Percentiles rank a stretch among this genome's conserved stretches.
Evolutionary conservation across 2,329 filamentous ascomycete species (phyloP).

Genomic region (Rhinocladiella mackenziei): DNA sequence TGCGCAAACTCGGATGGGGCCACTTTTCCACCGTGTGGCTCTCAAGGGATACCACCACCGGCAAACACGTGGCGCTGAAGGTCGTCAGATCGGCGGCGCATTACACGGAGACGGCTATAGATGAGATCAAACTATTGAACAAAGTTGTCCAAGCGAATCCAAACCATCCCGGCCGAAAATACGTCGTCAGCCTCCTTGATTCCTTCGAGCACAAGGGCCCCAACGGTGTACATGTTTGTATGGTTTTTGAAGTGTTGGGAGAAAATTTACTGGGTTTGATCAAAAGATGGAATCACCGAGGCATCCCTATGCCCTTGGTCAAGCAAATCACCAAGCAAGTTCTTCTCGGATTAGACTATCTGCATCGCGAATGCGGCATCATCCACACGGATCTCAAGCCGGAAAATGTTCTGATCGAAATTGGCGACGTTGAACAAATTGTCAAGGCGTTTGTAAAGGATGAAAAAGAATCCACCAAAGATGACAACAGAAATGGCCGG

Average conservation of each 20-base stretch:
- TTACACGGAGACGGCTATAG: slow-evolving; percentile 97
- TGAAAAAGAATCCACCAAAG: slow-evolving; percentile 70
- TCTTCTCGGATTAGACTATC: slow-evolving; percentile 87
- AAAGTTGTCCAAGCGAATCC: slow-evolving; percentile 95
- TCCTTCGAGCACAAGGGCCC: slow-evolving; percentile 97
- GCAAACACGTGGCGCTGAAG: slow-evolving; percentile 95
- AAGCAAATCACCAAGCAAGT: slow-evolving; percentile 99
- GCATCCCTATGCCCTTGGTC: slow-evolving; percentile 92
- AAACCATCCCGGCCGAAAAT: slow-evolving; percentile 85
- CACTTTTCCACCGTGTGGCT: slow-evolving; percentile 97
- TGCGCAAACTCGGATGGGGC: slow-evolving; percentile 95
- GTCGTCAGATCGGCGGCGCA: slow-evolving; percentile 96
- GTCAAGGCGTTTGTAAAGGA: slow-evolving; percentile 93
- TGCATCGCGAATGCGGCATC: slow-evolving; percentile 96
- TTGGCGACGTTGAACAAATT: slow-evolving; percentile 97
- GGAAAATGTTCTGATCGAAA: slow-evolving; percentile 97
- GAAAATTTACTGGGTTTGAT: slow-evolving; percentile 93
- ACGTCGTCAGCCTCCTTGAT: slow-evolving; percentile 92
- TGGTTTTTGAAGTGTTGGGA: slow-evolving; percentile 97
- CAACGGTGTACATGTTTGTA: slow-evolving; percentile 94
- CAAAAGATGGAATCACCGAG: slow-evolving; percentile 97
- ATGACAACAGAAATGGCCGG: slow-evolving; percentile 87
- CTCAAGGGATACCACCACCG: slow-evolving; percentile 75
- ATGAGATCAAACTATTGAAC: slow-evolving; percentile 97
- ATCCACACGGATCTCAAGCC: slow-evolving; percentile 90